phyloP scores from a whole-genome alignment of 192 early-diverging fungal species.

The Coemansia sp. region DNA sequence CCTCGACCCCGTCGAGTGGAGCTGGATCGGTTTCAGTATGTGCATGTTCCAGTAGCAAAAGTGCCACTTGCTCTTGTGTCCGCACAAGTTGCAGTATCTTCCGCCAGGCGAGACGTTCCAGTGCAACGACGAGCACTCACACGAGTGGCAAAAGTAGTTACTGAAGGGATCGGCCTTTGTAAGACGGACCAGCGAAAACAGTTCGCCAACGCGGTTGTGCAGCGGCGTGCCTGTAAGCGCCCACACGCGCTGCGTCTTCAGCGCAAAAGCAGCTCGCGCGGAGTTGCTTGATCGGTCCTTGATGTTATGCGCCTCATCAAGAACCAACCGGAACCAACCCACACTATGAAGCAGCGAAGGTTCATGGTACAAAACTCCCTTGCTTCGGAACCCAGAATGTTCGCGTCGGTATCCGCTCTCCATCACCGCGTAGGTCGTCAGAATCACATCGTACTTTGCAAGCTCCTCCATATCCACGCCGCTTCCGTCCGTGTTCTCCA shows the following conservation, averaged over 20 bases:
- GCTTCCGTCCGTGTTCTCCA: constrained; percentile 33
- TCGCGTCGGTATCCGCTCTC: constrained; percentile 73
- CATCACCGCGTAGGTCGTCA: constrained; percentile 76
- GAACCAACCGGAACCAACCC: constrained; percentile 78
- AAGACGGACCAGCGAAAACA: constrained; percentile 88
- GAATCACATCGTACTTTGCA: constrained; percentile 69
- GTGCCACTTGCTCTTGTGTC: constrained; percentile 64
- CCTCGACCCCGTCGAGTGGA: constrained; percentile 24
- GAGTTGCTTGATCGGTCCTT: too few relatives aligned
- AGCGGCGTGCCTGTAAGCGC: constrained; percentile 87
- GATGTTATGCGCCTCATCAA: constrained; percentile 65
- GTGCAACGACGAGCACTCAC: constrained; percentile 64
- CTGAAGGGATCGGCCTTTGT: constrained; percentile 79
- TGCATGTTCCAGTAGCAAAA: constrained; percentile 89
- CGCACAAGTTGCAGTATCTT: constrained; percentile 61
- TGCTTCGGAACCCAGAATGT: constrained; percentile 64
- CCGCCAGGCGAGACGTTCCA: constrained; percentile 58
- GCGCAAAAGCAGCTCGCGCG: background rate
- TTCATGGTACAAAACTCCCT: constrained; percentile 63
- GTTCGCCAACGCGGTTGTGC: constrained; percentile 92
- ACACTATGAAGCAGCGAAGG: constrained; percentile 69
- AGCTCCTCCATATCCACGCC: constrained; percentile 40
- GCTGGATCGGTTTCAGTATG: constrained; percentile 87
- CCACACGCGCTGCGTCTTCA: constrained; percentile 74
- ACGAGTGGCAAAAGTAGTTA: constrained; percentile 83